These are phyloP conservation scores for Fusarium verticillioides DNA, from an alignment of 2,329 filamentous ascomycete genomes.

Conservation along the genomic window DNA sequence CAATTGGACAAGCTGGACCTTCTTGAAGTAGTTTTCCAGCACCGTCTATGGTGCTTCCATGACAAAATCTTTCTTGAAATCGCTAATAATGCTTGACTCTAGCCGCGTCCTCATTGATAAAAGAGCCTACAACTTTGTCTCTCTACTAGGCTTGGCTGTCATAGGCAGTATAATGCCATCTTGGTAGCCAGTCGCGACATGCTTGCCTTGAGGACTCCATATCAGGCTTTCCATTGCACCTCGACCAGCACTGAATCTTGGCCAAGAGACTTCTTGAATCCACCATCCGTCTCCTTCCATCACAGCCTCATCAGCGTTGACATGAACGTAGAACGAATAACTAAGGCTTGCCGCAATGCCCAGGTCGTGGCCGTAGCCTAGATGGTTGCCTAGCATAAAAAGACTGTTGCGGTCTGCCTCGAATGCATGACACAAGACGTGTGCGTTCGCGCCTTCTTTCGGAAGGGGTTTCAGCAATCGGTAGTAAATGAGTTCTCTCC, in stretches of 20 bases:
- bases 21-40: not conserved
- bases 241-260: slow-evolving; percentile 58
- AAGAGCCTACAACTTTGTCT: slow-evolving; percentile 9
- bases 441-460: slow-evolving; percentile 54
- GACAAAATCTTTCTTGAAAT: not conserved
- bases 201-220: slow-evolving; percentile 64
- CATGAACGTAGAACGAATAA: slow-evolving; percentile 64
- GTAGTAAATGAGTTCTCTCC: slow-evolving; percentile 62
- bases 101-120: not conserved
- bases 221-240: slow-evolving; percentile 61
- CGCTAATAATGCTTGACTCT: not conserved
- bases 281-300: slow-evolving; percentile 63
- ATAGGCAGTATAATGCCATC: slow-evolving; percentile 58
- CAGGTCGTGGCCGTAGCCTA: slow-evolving; percentile 57
- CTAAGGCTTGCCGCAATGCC: slow-evolving; percentile 59
- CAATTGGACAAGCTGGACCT: not conserved
- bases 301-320: slow-evolving; percentile 59
- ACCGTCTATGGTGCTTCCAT: not conserved
- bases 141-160: not conserved
- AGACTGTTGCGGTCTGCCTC: slow-evolving; percentile 65
- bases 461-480: slow-evolving; percentile 58
- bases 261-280: slow-evolving; percentile 64
- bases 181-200: slow-evolving; percentile 66
- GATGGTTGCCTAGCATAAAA: slow-evolving; percentile 61
- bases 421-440: slow-evolving; percentile 62